These are phyloP conservation scores for Mrakia gelida DNA, from an alignment of 768 basidiomycete genomes.

Conservation along the genomic window DNA sequence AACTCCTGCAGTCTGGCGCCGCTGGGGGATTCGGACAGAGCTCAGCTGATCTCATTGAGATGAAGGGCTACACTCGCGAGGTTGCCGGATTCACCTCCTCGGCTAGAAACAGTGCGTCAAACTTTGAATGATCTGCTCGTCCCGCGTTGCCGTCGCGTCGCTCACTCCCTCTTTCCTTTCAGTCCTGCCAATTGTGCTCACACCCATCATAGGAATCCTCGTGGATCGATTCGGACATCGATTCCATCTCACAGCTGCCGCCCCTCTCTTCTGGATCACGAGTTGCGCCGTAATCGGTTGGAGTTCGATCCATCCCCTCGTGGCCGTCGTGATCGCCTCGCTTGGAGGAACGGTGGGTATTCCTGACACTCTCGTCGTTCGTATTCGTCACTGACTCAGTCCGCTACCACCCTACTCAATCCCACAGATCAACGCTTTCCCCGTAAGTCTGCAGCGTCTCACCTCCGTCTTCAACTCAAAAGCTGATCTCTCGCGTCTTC, in stretches of 20 bases:
- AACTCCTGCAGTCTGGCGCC: conserved; percentile 30
- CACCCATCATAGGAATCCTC: conserved; percentile 22
- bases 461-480: neutral
- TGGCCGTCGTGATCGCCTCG: conserved; percentile 26
- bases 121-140: too few relatives aligned
- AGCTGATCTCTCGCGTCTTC: neutral
- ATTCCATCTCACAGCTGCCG: conserved; percentile 24
- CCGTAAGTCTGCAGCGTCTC: neutral
- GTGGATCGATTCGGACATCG: conserved; percentile 27
- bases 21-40: conserved; percentile 24
- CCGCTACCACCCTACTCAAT: too few relatives aligned
- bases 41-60: conserved; percentile 26
- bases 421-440: neutral
- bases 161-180: neutral
- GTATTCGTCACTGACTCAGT: too few relatives aligned
- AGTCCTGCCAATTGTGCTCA: conserved; percentile 20
- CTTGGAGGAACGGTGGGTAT: conserved; percentile 21
- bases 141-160: neutral
- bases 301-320: conserved; percentile 23
- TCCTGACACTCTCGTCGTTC: too few relatives aligned
- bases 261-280: conserved; percentile 33
- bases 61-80: conserved; percentile 12
- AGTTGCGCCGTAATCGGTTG: conserved; percentile 23
- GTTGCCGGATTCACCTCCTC: conserved; percentile 10
- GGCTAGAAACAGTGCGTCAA: neutral